Conservation (phyloP, 768 basidiomycete species). For the Lentinula edodes region DNA sequence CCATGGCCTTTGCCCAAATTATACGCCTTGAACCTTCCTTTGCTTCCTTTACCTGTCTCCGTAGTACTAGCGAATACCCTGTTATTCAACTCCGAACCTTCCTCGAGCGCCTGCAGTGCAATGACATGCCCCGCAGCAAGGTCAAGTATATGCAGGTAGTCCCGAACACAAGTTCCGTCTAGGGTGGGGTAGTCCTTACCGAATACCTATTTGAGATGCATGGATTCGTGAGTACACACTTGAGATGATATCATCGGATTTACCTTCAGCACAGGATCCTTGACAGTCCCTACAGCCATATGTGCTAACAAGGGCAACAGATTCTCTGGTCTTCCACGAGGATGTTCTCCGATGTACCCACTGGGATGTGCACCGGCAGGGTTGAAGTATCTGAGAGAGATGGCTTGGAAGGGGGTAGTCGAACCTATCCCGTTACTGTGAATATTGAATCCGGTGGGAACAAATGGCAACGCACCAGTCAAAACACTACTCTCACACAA, state of each 20-base stretch:
- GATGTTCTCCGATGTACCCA: constrained; percentile 93
- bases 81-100: constrained; percentile 36
- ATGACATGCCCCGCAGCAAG: constrained; percentile 89
- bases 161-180: constrained; percentile 95
- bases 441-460: constrained; percentile 21
- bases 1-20: constrained; percentile 94
- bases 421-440: constrained; percentile 33
- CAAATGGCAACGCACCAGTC: constrained; percentile 29
- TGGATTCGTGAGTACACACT: not conserved
- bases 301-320: constrained; percentile 89
- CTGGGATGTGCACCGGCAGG: constrained; percentile 98
- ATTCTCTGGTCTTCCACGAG: constrained; percentile 90
- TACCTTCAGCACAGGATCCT: constrained; percentile 42
- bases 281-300: constrained; percentile 87
- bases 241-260: not conserved
- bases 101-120: constrained; percentile 77
- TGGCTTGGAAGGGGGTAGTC: constrained; percentile 64
- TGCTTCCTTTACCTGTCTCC: constrained; percentile 14
- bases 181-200: constrained; percentile 96
- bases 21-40: constrained; percentile 83
- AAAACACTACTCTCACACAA: constrained; percentile 40
- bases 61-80: constrained; percentile 50
- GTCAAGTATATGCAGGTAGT: constrained; percentile 91
- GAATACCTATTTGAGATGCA: constrained; percentile 69
- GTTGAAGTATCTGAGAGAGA: constrained; percentile 97